phyloP scores from a whole-genome alignment of 1,284 basidiomycete species.

The Leccinum cinnamomeum region DNA sequence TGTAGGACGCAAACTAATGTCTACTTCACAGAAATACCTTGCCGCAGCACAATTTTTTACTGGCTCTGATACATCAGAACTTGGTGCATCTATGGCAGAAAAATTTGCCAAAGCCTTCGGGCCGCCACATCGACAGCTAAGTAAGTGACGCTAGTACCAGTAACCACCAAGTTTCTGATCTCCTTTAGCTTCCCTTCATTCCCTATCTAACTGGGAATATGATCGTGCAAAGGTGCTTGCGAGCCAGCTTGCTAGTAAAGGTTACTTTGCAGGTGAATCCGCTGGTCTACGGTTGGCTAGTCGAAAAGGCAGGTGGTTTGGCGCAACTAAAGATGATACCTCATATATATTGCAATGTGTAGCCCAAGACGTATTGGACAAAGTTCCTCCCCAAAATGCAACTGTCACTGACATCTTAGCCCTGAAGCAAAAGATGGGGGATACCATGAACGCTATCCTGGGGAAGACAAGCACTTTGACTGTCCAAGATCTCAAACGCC shows the following conservation, averaged over 20 bases:
- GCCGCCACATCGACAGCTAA: conserved; percentile 75
- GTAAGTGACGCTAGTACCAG: conserved; percentile 41
- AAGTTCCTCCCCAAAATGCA: conserved; percentile 57
- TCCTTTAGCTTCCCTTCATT: conserved; percentile 53
- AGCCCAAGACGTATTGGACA: conserved; percentile 61
- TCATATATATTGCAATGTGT: conserved; percentile 1
- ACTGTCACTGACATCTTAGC: conserved; percentile 60
- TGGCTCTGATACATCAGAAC: conserved; percentile 73
- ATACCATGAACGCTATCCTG: conserved; percentile 67
- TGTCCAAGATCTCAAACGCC: conserved; percentile 78
- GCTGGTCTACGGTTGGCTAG: conserved; percentile 74
- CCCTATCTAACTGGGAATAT: conserved; percentile 58
- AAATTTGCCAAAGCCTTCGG: conserved; percentile 81
- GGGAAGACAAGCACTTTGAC: conserved; percentile 71
- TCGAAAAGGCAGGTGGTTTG: conserved; percentile 42
- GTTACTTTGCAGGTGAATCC: conserved; percentile 84
- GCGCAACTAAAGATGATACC: neutral
- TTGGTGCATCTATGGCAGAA: conserved; percentile 88
- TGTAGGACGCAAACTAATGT: conserved; percentile 2
- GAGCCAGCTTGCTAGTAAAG: conserved; percentile 83
- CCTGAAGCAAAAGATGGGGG: conserved; percentile 69
- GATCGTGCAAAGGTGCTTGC: conserved; percentile 78
- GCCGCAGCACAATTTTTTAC: conserved; percentile 68
- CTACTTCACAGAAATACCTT: conserved; percentile 69
- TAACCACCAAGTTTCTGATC: conserved; percentile 1